Evolutionary conservation across 441 rosid genomes (phyloP), one percentile per base, ranked within the genome.

Genomic region (Rhodomyrtus psidioides): DNA sequence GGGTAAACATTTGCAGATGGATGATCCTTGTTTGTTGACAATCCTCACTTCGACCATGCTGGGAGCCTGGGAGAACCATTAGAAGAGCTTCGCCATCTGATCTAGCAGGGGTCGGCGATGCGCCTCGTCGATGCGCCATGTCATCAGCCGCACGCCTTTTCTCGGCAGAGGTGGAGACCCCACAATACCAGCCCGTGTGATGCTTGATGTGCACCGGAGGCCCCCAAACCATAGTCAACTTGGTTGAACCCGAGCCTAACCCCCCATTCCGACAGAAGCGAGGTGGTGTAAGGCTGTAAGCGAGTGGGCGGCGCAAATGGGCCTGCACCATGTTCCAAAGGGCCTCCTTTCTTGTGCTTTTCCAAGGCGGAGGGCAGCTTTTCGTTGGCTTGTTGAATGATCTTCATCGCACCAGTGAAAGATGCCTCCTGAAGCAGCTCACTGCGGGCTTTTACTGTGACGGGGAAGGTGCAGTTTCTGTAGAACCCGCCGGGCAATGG

Each of bases 381-480:
- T 8, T 86, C 30, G 83, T 93, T 92, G 6, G 94, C 90, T 85
- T 90, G 90, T 82, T 90, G 91, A 59, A 93, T 91, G 82, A 92
- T 60, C 83, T 89, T 88, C 62, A 93, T 89, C 88, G 91, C 95
- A 10, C 90, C 92, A 5, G 65, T n/a, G 13, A 54, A 60, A 16
- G 94, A 83, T 39, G 89, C 88, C 28, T 88, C 75, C 82, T 82
- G 55, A 15, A 92, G 79, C 49, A 87, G 81, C 24, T 90, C 91
- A 19, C 90, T 86, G 7, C 90, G 85, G 65, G 89, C 87, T 51
- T 91, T 82, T 59, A 93, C 81, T 6, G 91, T 93, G 65, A 92
- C 93, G 0, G 94, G 94, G 86, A 90, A 94, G 91, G 93, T 91
- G 74, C 95, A 92, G 87, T 94, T 94, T 12, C 97, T 93, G 57